Percentiles rank a stretch among this genome's conserved stretches.
phyloP scores from a whole-genome alignment of 116 monocot species.

The Cymodocea nodosa region DNA sequence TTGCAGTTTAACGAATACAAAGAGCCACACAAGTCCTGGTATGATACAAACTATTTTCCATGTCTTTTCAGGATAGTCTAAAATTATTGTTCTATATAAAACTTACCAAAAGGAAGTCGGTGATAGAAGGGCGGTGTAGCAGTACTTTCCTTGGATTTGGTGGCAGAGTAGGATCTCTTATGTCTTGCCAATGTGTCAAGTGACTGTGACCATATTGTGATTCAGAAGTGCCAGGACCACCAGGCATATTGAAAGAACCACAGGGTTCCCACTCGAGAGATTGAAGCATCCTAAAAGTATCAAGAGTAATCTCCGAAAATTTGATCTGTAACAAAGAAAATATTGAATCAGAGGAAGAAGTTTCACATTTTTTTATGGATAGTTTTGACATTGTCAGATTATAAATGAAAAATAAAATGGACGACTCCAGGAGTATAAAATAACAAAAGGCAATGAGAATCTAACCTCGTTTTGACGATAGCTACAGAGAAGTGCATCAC shows the following conservation, averaged over 20 bases:
- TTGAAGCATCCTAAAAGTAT: slow-evolving; percentile 90
- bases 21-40: too few relatives aligned
- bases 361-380: background rate
- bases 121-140: slow-evolving; percentile 55
- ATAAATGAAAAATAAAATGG: background rate
- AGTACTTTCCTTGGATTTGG: slow-evolving; percentile 69
- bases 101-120: slow-evolving; percentile 73
- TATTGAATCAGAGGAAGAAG: background rate
- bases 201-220: slow-evolving; percentile 34
- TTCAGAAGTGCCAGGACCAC: slow-evolving; percentile 19
- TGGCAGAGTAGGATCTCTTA: slow-evolving; percentile 62
- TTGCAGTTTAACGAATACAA: too few relatives aligned
- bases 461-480: slow-evolving; percentile 70
- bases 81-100: background rate
- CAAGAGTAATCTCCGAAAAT: slow-evolving; percentile 66
- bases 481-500: slow-evolving; percentile 60
- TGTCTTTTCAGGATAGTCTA: background rate
- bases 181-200: slow-evolving; percentile 44
- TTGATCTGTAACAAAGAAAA: slow-evolving; percentile 41
- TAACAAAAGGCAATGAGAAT: background rate
- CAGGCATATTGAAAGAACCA: slow-evolving; percentile 56
- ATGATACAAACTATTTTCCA: too few relatives aligned
- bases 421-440: background rate
- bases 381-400: background rate
- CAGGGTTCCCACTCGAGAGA: slow-evolving; percentile 89